Base-by-base conservation (phyloP, 352 stramenopile species). In the Phytophthora tubulina region DNA sequence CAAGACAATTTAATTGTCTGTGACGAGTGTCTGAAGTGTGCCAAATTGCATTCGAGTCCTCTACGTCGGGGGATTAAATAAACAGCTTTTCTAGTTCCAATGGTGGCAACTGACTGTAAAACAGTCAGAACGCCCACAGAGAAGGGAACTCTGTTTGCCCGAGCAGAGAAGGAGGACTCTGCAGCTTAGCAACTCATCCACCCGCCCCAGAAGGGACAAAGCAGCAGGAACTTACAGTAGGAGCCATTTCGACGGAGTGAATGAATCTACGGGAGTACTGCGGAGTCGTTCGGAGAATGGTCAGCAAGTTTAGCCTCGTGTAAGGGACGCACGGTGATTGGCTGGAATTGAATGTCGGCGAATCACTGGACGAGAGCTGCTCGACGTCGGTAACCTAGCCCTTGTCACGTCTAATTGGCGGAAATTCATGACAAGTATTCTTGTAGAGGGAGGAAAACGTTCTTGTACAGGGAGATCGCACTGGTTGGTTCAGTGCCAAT, bases 101-200 rank as follows among this genome's bases (percentile, higher is more conserved):
- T 78, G 39, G 27, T 81, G 80, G 67, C 77, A 62, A 74, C 51
- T 49, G 50, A 54, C 27, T 65, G n/a, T n/a, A 5, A 7, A 51
- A 45, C 9, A 45, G 15, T 39, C 63, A 27, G 21, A 27, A 27
- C 66, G 75, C 74, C 85, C 81, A 91, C 89, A 96, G 86, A 95
- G 86, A 96, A 94, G 82, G 83, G 77, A 91, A 95, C 89, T 95
- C 89, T 96, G 89, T 90, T 84, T 93, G 86, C 86, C 84, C 85
- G 84, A 88, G 84, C 85, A 93, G 84, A 94, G 82, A 92, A 90
- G 76, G 84, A 77, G 63, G 75, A 81, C 85, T 94, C 87, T 93
- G 84, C 87, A 94, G 87, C 87, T 91, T 82, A 84, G 86, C 86
- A 94, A 92, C 84, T 87, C 78, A 90, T 85, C 77, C 72, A 78